Evolutionary conservation across 2,329 filamentous ascomycete genomes (phyloP).

Genomic region (Nectriaceae sp.): DNA sequence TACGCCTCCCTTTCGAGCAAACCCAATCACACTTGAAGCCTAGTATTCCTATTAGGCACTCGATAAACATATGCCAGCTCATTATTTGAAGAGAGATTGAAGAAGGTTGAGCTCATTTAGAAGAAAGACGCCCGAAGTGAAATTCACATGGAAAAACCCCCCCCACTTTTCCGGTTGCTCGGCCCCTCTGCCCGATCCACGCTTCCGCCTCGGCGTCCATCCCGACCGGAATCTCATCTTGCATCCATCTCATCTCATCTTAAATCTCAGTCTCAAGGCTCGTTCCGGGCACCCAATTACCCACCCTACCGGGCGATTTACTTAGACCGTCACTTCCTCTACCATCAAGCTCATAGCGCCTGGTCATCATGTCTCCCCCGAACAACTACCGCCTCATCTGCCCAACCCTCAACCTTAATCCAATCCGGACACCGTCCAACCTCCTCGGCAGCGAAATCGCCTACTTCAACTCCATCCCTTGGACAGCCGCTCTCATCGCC

Average conservation of each 20-base stretch:
- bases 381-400: conserved; percentile 31
- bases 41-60: too few species aligned
- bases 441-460: conserved; percentile 30
- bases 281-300: neutral
- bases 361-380: conserved; percentile 18
- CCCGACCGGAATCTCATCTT: neutral
- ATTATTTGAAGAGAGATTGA: too few species aligned
- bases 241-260: neutral
- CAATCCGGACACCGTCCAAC: conserved; percentile 25
- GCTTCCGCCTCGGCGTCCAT: neutral
- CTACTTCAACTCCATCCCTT: conserved; percentile 38
- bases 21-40: too few species aligned
- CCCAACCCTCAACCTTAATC: conserved; percentile 31
- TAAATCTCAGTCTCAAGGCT: neutral
- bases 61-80: too few species aligned
- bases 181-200: neutral
- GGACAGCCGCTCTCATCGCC: conserved; percentile 35
- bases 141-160: too few species aligned
- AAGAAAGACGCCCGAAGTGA: too few species aligned
- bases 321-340: conserved; percentile 1
- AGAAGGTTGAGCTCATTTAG: too few species aligned
- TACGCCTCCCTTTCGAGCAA: too few species aligned
- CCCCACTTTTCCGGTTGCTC: too few species aligned
- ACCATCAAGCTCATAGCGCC: too few species aligned
- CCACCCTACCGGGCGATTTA: neutral